These are phyloP conservation scores for Euphorbia schlechtendalii DNA, from an alignment of 441 rosid species.

Conservation along the genomic window DNA sequence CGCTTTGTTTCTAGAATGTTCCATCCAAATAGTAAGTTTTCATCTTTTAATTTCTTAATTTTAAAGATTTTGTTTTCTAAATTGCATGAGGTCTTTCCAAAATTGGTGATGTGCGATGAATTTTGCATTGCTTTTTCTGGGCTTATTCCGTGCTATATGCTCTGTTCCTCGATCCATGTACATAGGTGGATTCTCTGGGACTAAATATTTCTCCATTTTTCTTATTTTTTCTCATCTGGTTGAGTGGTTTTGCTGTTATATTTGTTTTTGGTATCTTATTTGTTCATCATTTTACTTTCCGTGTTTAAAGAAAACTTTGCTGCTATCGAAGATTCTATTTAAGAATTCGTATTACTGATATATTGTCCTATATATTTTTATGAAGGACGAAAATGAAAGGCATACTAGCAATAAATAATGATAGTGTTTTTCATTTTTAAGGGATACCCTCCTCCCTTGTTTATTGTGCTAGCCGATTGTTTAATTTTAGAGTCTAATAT, in stretches of 20 bases:
- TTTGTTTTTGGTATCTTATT: background rate
- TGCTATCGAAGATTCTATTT: no score
- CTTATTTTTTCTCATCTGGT: background rate
- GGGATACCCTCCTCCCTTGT: no score
- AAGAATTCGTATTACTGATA: no score
- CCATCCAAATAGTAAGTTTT: slow-evolving; percentile 63
- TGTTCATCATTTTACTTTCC: background rate
- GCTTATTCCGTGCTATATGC: background rate
- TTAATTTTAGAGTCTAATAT: no score
- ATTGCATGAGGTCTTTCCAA: background rate
- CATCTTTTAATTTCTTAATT: slow-evolving; percentile 19
- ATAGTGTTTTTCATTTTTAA: no score
- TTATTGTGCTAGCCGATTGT: background rate
- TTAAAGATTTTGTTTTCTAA: background rate
- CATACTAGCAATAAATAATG: background rate
- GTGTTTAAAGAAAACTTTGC: background rate
- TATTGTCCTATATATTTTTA: no score
- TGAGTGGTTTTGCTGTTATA: background rate
- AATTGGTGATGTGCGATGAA: background rate
- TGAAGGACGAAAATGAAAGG: background rate
- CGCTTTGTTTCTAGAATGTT: no score
- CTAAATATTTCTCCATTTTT: background rate
- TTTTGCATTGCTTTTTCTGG: background rate
- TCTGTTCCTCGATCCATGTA: background rate
- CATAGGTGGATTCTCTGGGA: background rate